phyloP scores from a whole-genome alignment of 2,329 filamentous ascomycete genomes.

The Neurospora sp. region DNA sequence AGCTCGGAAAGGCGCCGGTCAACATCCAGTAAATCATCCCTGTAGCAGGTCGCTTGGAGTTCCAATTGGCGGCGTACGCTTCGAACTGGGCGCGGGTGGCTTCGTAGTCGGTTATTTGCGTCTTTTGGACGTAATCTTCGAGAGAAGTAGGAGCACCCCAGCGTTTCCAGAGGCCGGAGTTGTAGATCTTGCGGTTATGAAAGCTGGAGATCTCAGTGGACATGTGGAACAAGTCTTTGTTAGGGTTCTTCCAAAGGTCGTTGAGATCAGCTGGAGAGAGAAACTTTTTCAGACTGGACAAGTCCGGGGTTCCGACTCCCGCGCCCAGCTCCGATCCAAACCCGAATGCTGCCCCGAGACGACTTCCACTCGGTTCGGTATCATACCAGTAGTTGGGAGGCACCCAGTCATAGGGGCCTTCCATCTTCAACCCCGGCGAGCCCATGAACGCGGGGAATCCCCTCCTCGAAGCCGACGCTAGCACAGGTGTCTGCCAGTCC shows the following conservation, averaged over 20 bases:
- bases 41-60: slow-evolving; percentile 40
- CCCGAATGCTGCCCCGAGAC: slow-evolving; percentile 48
- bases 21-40: slow-evolving; percentile 60
- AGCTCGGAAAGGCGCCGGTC: slow-evolving; percentile 53
- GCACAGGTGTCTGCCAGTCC: slow-evolving; percentile 47
- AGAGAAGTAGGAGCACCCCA: slow-evolving; percentile 42
- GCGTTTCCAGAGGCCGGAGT: slow-evolving; percentile 40
- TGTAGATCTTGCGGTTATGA: slow-evolving; percentile 47
- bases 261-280: slow-evolving; percentile 39
- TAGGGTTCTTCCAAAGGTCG: slow-evolving; percentile 44
- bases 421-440: slow-evolving; percentile 55
- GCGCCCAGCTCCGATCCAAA: slow-evolving; percentile 54
- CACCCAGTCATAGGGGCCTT: slow-evolving; percentile 57
- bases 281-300: slow-evolving; percentile 44
- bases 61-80: slow-evolving; percentile 43
- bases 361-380: slow-evolving; percentile 25
- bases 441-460: slow-evolving; percentile 43
- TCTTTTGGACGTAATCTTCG: slow-evolving; percentile 49
- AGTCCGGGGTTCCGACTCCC: slow-evolving; percentile 52
- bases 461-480: slow-evolving; percentile 46
- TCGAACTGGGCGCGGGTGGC: slow-evolving; percentile 51
- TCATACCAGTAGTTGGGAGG: slow-evolving; percentile 57
- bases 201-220: slow-evolving; percentile 45
- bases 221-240: slow-evolving; percentile 50
- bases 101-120: slow-evolving; percentile 56